Base-by-base conservation (phyloP, 2,329 filamentous ascomycete genomes). In the Curvularia eragrostidis region DNA sequence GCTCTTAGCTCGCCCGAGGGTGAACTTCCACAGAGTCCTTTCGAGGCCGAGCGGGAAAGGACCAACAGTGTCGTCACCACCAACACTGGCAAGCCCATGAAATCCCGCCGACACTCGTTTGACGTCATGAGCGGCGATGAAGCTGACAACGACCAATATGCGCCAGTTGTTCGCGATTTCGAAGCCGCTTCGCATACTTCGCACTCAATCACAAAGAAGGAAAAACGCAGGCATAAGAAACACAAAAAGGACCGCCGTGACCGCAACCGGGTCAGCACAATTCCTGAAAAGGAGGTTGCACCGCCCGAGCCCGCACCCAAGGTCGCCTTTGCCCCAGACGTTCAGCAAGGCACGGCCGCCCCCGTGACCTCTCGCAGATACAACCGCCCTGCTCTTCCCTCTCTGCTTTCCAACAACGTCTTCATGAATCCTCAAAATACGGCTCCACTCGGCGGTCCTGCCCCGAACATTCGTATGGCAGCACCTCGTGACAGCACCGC, bases 361-460 rank as follows among this genome's bases (percentile, higher is more conserved):
- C 89, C 70, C 82, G 48, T 44, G 3, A 89, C 68, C 83, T 79
- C 59, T 72, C 85, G 87, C 44, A 80, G 34, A 43, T 58, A 58
- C 39, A 58, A 91, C 48, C 75, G 84, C 44, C 87, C 88, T 1
- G 82, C 83, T 13, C 74, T 86, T 34, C 85, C 87, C 19, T 90
- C 87, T 69, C 86, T 87, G 46, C 80, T 93, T 3, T 86, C 90
- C 0, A 89, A 90, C 48, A 87, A 87, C 10, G 89, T 93, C 56
- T 93, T 93, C 64, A 75, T 73, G 49, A 80, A 75, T n/a, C 76
- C 73, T 3, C 71, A 72, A 26, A 74, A 73, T 26, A 65, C 75
- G 13, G 70, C 77, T 36, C 73, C 75, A 23, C 46, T 58, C 0
- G 61, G 67, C 3, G 68, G 66, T 18, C 68, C 71, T 42, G 67